Conservation (phyloP, 305 asterid genomes). For the Euphrasia arctica region DNA sequence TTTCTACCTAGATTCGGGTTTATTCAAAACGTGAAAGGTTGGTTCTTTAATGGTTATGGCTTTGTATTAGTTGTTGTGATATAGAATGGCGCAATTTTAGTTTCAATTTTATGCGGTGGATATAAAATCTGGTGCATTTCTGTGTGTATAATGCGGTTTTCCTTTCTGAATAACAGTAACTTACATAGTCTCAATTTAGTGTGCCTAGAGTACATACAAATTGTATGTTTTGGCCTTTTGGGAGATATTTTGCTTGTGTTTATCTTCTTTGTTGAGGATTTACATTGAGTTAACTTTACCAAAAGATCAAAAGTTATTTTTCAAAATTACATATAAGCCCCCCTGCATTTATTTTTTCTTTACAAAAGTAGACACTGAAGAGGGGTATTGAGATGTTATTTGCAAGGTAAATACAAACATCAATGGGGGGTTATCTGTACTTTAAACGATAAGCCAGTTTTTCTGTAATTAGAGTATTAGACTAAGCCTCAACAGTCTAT, state of each 20-base stretch:
- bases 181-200: background rate
- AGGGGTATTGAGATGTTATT: slow-evolving; percentile 2
- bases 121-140: background rate
- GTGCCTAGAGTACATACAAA: background rate
- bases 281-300: slow-evolving; percentile 3
- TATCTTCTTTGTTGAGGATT: slow-evolving; percentile 4
- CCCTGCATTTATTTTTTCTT: no score
- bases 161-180: background rate
- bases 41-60: background rate
- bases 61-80: slow-evolving; percentile 3
- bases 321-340: no score
- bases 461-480: no score
- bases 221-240: background rate
- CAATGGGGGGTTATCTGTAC: no score
- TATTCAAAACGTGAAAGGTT: slow-evolving; percentile 2
- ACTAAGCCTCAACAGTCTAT: no score
- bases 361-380: no score
- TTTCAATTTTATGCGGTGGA: slow-evolving; percentile 3
- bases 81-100: slow-evolving; percentile 8
- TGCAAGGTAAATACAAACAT: background rate
- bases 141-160: background rate
- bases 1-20: background rate
- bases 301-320: no score
- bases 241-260: background rate
- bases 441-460: no score